These are phyloP conservation scores for Backusella psychrophila DNA, from an alignment of 192 early-diverging fungal species.

Conservation along the genomic window DNA sequence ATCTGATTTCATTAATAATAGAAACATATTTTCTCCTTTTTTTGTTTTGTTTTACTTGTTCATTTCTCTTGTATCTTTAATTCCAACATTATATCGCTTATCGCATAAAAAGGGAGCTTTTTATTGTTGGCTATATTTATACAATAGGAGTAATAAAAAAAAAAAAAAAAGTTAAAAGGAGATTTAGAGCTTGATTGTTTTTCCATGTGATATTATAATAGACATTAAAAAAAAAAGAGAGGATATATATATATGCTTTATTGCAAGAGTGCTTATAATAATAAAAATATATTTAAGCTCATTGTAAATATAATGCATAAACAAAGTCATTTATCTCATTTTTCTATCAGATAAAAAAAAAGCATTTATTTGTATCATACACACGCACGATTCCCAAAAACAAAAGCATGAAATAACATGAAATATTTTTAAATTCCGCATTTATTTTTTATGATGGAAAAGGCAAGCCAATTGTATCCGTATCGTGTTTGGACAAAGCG, in stretches of 20 bases:
- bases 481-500: neutral
- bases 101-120: neutral
- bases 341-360: too few relatives aligned
- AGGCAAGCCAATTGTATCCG: neutral
- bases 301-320: too few relatives aligned
- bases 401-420: neutral
- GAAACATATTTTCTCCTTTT: neutral
- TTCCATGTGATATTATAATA: neutral
- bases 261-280: too few relatives aligned
- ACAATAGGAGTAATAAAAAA: neutral
- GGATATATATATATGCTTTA: neutral
- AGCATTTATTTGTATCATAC: neutral
- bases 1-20: neutral
- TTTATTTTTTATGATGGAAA: neutral
- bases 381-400: neutral
- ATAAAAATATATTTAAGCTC: too few relatives aligned
- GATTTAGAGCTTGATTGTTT: neutral
- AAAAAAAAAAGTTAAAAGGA: neutral
- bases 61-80: neutral
- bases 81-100: neutral
- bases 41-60: neutral
- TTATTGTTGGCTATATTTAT: neutral
- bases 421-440: neutral
- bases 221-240: neutral
- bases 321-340: too few relatives aligned